Evolutionary conservation across 768 basidiomycete genomes (phyloP).

Genomic region (Calocybe cyanea): DNA sequence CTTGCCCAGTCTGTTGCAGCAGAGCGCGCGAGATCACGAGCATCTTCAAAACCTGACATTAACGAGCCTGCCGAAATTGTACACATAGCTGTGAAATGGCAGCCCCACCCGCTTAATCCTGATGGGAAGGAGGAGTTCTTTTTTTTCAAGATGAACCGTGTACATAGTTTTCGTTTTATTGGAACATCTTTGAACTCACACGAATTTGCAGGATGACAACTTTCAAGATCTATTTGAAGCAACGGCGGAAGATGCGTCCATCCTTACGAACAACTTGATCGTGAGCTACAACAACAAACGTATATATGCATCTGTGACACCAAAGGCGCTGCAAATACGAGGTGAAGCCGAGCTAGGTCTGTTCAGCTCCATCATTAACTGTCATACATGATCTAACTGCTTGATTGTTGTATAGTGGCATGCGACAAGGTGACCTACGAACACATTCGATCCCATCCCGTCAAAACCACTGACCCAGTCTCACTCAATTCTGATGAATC

Average conservation of each 20-base stretch:
- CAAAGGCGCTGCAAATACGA: constrained; percentile 64
- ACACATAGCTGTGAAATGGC: constrained; percentile 57
- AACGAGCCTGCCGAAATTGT: constrained; percentile 35
- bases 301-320: constrained; percentile 68
- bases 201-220: constrained; percentile 48
- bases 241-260: constrained; percentile 55
- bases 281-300: constrained; percentile 59
- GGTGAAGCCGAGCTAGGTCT: constrained; percentile 62
- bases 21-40: constrained; percentile 18
- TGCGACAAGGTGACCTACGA: constrained; percentile 62
- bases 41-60: constrained; percentile 26
- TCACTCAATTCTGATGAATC: constrained; percentile 1
- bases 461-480: constrained; percentile 6
- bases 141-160: constrained; percentile 52
- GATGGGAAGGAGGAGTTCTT: constrained; percentile 36
- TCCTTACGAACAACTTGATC: constrained; percentile 50
- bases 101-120: constrained; percentile 54
- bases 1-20: constrained; percentile 38
- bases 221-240: constrained; percentile 65
- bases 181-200: constrained; percentile 1
- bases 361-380: constrained; percentile 11
- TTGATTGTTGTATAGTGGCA: constrained; percentile 55
- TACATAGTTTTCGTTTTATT: background rate
- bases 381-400: background rate
- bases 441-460: constrained; percentile 44